Base-by-base conservation (phyloP, 2,329 filamentous ascomycete species). In the Penicillium sp. region DNA sequence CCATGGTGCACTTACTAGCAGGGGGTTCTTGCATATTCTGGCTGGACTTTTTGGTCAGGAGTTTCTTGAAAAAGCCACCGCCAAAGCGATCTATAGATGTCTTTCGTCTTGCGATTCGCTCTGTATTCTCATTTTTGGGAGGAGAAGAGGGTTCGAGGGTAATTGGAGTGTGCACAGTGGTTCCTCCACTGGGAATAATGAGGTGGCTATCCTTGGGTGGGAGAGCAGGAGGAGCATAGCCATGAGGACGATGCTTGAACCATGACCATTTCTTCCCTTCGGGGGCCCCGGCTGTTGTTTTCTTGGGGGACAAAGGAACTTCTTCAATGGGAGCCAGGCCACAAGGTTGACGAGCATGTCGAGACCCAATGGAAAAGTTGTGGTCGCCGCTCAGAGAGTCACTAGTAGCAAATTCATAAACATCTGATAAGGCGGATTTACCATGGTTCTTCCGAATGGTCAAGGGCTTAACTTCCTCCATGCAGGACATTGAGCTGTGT, bases 361-460 rank as follows among this genome's bases (percentile, higher is more conserved):
- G 67, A 40, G 69, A 69, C 17, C 65, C 63, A 5, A 48, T 37
- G 3, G 68, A 65, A 19, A 59, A 57, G 12, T 56, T 59, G 4
- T 55, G 56, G 3, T 46, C 38, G 2, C 47, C 3, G 2, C 56
- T 44, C 12, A 35, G 19, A 7, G 44, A 17, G 8, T 49, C 41
- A 26, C 26, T 42, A 2, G 53, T 48, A n/a, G 40, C 6, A 25
- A 30, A 35, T 11, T 57, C 43, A 14, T 45, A 19, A 19, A 33
- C 50, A 6, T 58, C 50, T 2, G 56, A 41, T 3, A 42, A 45
- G 22, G 37, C 41, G 16, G 35, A 16, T 28, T 56, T 61, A 41
- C 25, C 22, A 22, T 40, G 41, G 35, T 65, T 73, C 71, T 85
- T 85, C 45, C 80, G 78, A 40, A 86, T 80, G 46, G 79, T 82